Base-by-base conservation (phyloP, 78 protist species). In the Protostelium mycophagum region DNA sequence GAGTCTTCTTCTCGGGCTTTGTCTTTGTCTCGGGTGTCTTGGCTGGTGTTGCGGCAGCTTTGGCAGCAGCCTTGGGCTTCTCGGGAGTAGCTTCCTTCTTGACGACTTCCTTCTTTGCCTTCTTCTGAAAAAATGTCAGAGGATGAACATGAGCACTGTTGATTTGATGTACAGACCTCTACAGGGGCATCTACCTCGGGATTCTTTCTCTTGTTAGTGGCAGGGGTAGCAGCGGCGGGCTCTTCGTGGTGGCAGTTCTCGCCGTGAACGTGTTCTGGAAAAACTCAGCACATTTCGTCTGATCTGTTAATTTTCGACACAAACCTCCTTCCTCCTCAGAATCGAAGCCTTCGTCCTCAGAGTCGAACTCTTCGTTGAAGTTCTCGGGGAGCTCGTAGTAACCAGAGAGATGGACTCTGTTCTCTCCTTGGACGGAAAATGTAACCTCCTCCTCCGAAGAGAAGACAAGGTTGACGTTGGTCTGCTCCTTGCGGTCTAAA, bases 371-470 rank as follows among this genome's bases (percentile, higher is more conserved):
- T 28, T 86, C 85, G 88, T 39, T 38, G 31, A 63, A 39, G 37
- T 92, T 91, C 88, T 84, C 83, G 37, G 36, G 23, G 1, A 88
- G 83, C 28, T 89, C 92, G 73, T 90, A 89, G 85, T 87, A 92
- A 87, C 95, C 95, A 83, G 92, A 84, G 34, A 92, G 36, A 88
- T 90, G 87, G 86, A 92, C 86, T 10, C 89, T 9, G 35, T 90
- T 87, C 34, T 35, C 28, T 85, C 95, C 95, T 36, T 5, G 25
- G 1, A 86, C 95, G 38, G 38, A 35, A 51, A 92, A 89, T 29
- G 28, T n/a, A 31, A 92, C 36, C 34, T 92, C 91, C 39, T 86
- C 83, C 31, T 89, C 92, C 38, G 88, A 89, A 83, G 90, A 91
- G 37, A 92, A 89, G 28, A 38, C 88, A 34, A 88, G 35, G 38